Conservation (phyloP, 2,329 filamentous ascomycete species). For the Microcera coccophila region DNA sequence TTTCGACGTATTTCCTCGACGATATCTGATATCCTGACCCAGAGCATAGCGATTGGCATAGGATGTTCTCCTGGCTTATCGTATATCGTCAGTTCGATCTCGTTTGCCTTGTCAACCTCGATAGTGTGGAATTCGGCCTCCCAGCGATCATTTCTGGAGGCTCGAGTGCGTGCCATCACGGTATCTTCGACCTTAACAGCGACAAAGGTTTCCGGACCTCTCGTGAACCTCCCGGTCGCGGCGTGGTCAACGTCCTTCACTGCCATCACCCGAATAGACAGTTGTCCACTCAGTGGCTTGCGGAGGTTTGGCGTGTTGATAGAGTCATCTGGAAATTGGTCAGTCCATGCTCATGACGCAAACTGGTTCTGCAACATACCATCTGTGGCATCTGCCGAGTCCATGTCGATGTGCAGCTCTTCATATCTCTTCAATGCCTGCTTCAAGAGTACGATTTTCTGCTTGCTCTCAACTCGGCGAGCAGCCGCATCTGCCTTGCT, state of each 20-base stretch:
- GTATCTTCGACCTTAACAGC: constrained; percentile 96
- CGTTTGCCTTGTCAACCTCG: constrained; percentile 96
- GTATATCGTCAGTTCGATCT: constrained; percentile 96
- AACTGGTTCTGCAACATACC: constrained; percentile 51
- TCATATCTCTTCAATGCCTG: constrained; percentile 96
- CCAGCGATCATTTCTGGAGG: constrained; percentile 85
- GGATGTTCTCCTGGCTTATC: constrained; percentile 90
- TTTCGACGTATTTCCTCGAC: constrained; percentile 96
- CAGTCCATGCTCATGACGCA: constrained; percentile 12
- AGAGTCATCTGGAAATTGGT: constrained; percentile 70
- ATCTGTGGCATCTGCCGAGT: constrained; percentile 71
- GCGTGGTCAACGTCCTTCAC: constrained; percentile 96
- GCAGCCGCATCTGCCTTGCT: constrained; percentile 90
- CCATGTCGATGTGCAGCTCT: constrained; percentile 92
- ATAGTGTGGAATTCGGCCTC: constrained; percentile 86
- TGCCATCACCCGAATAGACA: constrained; percentile 79
- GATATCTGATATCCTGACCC: constrained; percentile 95
- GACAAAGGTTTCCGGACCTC: constrained; percentile 91
- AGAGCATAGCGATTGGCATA: constrained; percentile 89
- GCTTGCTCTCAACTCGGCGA: constrained; percentile 87
- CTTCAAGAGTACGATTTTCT: constrained; percentile 94
- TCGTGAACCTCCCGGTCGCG: constrained; percentile 74
- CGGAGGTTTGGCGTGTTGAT: constrained; percentile 92
- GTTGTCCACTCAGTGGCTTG: constrained; percentile 89
- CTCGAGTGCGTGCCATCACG: constrained; percentile 81